Evolutionary conservation across 768 basidiomycete genomes (phyloP).

Genomic region (Macrolepiota fuliginosa): DNA sequence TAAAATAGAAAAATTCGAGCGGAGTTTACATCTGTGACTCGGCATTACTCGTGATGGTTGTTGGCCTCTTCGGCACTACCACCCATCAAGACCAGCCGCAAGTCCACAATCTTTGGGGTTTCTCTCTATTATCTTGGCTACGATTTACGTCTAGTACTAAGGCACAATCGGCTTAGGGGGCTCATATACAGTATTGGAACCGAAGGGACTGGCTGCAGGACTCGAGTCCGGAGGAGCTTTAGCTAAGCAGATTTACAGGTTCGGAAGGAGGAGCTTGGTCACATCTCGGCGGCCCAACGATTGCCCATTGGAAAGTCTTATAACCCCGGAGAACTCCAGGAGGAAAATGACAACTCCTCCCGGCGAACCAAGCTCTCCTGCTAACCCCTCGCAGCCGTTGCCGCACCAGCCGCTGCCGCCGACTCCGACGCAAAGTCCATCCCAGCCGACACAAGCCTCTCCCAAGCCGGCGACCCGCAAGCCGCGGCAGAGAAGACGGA

Average conservation of each 20-base stretch:
- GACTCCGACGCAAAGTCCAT: conserved; percentile 36
- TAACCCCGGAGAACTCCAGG: conserved; percentile 37
- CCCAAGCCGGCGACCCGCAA: conserved; percentile 34
- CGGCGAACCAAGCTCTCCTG: conserved; percentile 39
- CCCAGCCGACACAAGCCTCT: conserved; percentile 42
- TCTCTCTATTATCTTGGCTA: neutral
- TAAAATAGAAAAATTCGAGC: conserved; percentile 24
- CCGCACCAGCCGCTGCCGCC: conserved; percentile 46
- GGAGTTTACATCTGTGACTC: conserved; percentile 30
- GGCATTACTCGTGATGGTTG: conserved; percentile 23
- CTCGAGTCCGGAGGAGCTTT: conserved; percentile 24
- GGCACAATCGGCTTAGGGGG: neutral
- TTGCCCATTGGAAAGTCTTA: conserved; percentile 30
- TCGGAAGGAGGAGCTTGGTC: conserved; percentile 30
- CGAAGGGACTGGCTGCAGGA: conserved; percentile 12
- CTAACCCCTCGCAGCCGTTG: conserved; percentile 37
- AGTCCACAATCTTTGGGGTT: conserved; percentile 10
- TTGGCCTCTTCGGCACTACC: conserved; percentile 12
- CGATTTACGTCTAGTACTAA: conserved; percentile 1
- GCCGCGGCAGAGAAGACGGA: conserved; percentile 49
- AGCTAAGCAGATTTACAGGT: conserved; percentile 40
- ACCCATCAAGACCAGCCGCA: conserved; percentile 13
- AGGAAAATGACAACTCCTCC: conserved; percentile 49
- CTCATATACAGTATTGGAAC: conserved; percentile 7
- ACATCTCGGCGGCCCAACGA: conserved; percentile 29